phyloP scores from a whole-genome alignment of 2,329 filamentous ascomycete genomes.

The Huntiella omanensis region DNA sequence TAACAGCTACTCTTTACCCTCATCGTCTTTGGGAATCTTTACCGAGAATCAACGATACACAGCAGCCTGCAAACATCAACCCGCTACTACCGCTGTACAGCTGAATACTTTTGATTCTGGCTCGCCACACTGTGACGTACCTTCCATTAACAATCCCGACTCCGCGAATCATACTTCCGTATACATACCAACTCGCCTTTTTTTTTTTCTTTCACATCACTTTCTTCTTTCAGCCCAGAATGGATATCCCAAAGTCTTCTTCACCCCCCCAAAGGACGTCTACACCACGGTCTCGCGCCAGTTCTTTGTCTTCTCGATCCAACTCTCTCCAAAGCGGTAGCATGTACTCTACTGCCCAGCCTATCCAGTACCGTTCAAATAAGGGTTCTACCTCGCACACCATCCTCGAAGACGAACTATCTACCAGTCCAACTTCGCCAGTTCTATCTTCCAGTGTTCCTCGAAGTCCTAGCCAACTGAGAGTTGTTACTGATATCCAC shows the following conservation, averaged over 20 bases:
- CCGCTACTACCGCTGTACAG: no score
- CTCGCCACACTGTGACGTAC: no score
- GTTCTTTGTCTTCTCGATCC: slow-evolving; percentile 1
- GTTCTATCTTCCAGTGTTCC: slow-evolving; percentile 8
- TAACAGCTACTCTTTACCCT: no score
- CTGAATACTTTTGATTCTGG: no score
- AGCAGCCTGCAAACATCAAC: no score
- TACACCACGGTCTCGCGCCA: background rate
- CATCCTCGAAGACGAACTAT: slow-evolving; percentile 6
- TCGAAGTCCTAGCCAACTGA: slow-evolving; percentile 11
- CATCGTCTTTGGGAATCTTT: no score
- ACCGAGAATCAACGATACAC: no score
- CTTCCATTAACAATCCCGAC: background rate
- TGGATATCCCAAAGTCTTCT: slow-evolving; percentile 1
- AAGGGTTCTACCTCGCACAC: slow-evolving; percentile 12
- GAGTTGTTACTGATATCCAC: slow-evolving; percentile 13
- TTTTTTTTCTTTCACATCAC: background rate
- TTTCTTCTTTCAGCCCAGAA: background rate
- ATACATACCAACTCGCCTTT: background rate
- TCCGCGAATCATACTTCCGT: background rate
- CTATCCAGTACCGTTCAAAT: slow-evolving; percentile 8
- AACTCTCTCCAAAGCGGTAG: background rate
- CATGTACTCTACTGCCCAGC: slow-evolving; percentile 1
- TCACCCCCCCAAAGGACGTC: background rate
- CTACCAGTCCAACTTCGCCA: slow-evolving; percentile 11